Evolutionary conservation across 257 asterid species (phyloP).

Genomic region (Dorcoceras hygrometricum): DNA sequence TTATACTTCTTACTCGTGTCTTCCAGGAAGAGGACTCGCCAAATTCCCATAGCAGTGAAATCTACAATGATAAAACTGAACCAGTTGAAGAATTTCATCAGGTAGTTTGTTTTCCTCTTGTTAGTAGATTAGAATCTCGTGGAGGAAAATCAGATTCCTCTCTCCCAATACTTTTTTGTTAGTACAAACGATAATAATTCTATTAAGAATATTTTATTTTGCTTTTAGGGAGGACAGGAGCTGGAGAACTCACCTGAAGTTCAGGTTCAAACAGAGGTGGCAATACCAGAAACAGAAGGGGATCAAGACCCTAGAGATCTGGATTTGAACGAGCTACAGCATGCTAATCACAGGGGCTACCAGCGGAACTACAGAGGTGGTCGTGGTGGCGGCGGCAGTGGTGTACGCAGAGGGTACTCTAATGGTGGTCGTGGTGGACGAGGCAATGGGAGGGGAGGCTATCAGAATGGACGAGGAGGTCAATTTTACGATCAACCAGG

Average conservation of each 20-base stretch:
- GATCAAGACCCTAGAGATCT: conserved; percentile 37
- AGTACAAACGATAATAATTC: too few relatives aligned
- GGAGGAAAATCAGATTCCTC: not conserved
- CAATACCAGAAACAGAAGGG: conserved; percentile 30
- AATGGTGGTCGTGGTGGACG: conserved; percentile 76
- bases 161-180: too few relatives aligned
- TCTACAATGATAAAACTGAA: conserved; percentile 34
- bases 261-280: conserved; percentile 37
- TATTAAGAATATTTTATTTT: not conserved
- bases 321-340: conserved; percentile 44
- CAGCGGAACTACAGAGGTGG: conserved; percentile 54
- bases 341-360: conserved; percentile 38
- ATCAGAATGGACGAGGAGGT: conserved; percentile 50
- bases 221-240: conserved; percentile 38
- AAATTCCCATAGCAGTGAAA: conserved; percentile 36
- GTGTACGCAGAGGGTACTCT: conserved; percentile 42
- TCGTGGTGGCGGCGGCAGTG: conserved; percentile 37
- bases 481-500: conserved; percentile 60
- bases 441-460: conserved; percentile 54
- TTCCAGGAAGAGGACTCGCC: conserved; percentile 54
- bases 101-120: conserved; percentile 32
- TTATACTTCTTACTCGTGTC: not conserved
- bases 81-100: conserved; percentile 42
- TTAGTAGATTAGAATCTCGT: not conserved
- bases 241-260: conserved; percentile 35